phyloP scores from a whole-genome alignment of 768 basidiomycete species.

The Mrakia blollopis region DNA sequence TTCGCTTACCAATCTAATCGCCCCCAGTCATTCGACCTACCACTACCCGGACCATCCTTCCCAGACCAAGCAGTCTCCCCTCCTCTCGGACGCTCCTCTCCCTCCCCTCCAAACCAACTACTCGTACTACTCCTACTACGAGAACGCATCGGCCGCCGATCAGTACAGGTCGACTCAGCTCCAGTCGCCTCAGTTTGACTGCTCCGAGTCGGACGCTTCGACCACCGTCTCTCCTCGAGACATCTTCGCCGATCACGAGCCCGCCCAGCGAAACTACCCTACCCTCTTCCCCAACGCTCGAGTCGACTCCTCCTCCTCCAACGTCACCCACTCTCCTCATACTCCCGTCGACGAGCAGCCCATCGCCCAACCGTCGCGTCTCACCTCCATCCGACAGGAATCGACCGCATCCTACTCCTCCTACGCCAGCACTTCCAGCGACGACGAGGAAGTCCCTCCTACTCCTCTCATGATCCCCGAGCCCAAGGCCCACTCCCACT shows the following conservation, averaged over 20 bases:
- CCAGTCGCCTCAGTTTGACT: neutral
- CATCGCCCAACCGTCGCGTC: slow-evolving; percentile 2
- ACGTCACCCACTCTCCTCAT: neutral
- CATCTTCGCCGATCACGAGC: slow-evolving; percentile 29
- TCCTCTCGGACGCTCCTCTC: neutral
- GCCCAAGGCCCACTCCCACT: slow-evolving; percentile 10
- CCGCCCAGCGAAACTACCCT: slow-evolving; percentile 27
- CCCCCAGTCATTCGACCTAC: neutral
- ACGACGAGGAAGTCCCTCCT: slow-evolving; percentile 26
- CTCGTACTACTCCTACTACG: neutral
- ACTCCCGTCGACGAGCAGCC: neutral
- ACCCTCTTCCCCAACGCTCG: slow-evolving; percentile 10
- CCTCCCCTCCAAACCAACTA: neutral
- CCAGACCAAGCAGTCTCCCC: neutral
- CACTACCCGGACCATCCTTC: neutral
- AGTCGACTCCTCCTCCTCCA: neutral
- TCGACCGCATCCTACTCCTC: slow-evolving; percentile 15
- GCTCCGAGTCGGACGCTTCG: slow-evolving; percentile 20
- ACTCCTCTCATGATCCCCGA: slow-evolving; percentile 29
- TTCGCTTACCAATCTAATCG: neutral
- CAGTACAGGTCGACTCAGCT: slow-evolving; percentile 22
- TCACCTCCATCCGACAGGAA: slow-evolving; percentile 3
- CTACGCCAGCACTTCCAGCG: slow-evolving; percentile 24
- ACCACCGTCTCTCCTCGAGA: slow-evolving; percentile 29
- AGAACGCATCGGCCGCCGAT: neutral